Evolutionary conservation across 192 early-diverging fungal species (phyloP), one percentile per base, ranked within the genome.

Genomic region (Coemansia aciculifera): DNA sequence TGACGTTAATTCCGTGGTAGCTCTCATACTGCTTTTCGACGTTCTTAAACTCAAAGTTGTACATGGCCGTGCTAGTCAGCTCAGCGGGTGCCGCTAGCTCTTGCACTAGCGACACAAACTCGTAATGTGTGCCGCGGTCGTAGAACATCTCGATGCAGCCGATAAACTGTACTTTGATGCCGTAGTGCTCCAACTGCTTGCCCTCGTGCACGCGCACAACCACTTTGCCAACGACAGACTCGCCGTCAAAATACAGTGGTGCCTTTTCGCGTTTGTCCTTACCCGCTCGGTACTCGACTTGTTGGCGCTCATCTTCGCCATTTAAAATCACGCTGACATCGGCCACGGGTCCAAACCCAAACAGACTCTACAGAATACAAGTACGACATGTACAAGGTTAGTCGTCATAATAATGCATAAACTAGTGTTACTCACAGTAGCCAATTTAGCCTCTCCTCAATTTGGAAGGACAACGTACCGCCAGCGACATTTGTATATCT

Each of bases 11-110:
- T 34, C 98, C 98, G 77, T 91, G 91, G 73, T 98, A 99, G 74
- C 93, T 91, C 75, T 99, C 98, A 65, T 90, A 99, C 78, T 95
- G 97, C 83, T 99, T 99, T 77, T 98, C 97, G n/a, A 99, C 94
- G 71, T 95, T 96, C 72, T 98, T 98, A 74, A 99, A 99, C 78
- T 97, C 94, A 84, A 99, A 99, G 37, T 92, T 92, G 85, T 89
- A 98, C 64, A 84, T 88, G 9, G 90, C 85, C 39, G 85, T 90
- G 70, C 86, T 86, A 43, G 90, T 85, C 64, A 99, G 84, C 81
- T 97, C 95, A 3, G 94, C 98, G 12, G 98, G 95, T 15, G 93
- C 87, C 4, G 94, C 95, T 38, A 99, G 87, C 77, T 98, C 98
- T 77, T 98, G 96, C 29, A 91, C 86, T 40, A 96, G 87, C 5